Evolutionary conservation across 139 green algal genomes (phyloP), one percentile per base, ranked within the genome.

Genomic region (Eudorina sp.): DNA sequence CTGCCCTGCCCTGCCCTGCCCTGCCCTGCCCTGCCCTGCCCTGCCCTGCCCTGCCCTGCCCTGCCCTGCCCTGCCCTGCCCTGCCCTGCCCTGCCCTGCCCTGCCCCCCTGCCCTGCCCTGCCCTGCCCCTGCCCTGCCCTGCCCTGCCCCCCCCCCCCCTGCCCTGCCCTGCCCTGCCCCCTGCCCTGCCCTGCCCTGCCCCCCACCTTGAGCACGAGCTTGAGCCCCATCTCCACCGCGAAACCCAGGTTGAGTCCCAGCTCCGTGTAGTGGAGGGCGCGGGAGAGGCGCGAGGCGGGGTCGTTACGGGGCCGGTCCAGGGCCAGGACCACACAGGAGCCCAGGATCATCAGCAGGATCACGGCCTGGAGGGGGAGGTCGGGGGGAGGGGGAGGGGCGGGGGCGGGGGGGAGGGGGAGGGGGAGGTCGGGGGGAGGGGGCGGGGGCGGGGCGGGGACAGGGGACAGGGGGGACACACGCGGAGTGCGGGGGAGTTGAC

Each of bases 161-260:
- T 76, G 13, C 3, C 2, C n/a, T n/a, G n/a, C n/a, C n/a, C n/a
- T n/a, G n/a, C n/a, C n/a, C 18, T 68, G 58, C 16, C 58, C 58
- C 6, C n/a, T 68, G 58, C 58, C 58, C 58, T 68, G 23, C 6
- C 58, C 58, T 27, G 9, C n/a, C 18, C 58, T 21, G 6, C 9
- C 16, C 6, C 70, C 25, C n/a, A 87, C 81, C 81, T 78, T 87
- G 31, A 87, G 43, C 31, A 90, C 38, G 34, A 95, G 84, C 91
- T 97, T 97, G 34, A 96, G 36, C 27, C 78, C 51, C 73, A 92
- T 90, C 78, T 97, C 95, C 1, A 90, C 25, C 0, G 77, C 82
- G 69, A 97, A 97, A 3, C 94, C 62, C 36, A 92, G 62, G 36
- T 85, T 76, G 41, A 96, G 94, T 4, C 88, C 29, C 40, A 87